A percentile compares a stretch with the other conserved stretches of the same genome.
Evolutionary conservation across 257 asterid genomes (phyloP).

Genomic region (Striga asiatica): DNA sequence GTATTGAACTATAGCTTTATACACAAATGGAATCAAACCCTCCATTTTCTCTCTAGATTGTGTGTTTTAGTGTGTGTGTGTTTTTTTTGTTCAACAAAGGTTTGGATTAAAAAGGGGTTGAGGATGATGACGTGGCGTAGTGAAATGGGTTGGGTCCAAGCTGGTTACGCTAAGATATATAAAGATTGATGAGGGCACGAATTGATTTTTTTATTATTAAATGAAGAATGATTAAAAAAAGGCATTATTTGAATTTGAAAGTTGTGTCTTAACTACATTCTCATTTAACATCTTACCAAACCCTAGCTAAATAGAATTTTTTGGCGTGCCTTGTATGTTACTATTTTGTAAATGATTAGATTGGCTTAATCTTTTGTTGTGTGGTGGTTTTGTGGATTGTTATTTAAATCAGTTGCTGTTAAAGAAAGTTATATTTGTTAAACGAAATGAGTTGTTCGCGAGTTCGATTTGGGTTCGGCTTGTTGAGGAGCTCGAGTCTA

Average conservation of each 20-base stretch:
- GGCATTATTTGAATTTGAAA: conserved; percentile 28
- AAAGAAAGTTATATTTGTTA: no score
- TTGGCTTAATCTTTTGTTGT: not conserved
- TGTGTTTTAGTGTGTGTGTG: conserved; percentile 3
- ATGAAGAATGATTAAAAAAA: no score
- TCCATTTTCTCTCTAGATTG: conserved; percentile 38
- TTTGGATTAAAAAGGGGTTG: conserved; percentile 18
- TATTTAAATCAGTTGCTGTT: no score
- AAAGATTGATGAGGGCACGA: no score
- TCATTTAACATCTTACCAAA: conserved; percentile 48
- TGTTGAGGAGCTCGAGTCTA: no score
- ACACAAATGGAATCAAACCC: conserved; percentile 75
- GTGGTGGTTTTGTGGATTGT: not conserved
- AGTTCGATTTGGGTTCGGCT: no score
- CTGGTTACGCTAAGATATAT: conserved; percentile 43
- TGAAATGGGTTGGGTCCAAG: conserved; percentile 34
- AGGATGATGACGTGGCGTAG: conserved; percentile 47
- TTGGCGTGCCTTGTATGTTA: not conserved
- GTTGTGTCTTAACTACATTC: conserved; percentile 39
- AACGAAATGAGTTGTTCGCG: no score
- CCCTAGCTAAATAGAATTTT: conserved; percentile 18
- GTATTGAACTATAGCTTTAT: conserved; percentile 68
- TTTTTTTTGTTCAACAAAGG: conserved; percentile 4
- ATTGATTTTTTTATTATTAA: no score
- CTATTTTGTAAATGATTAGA: not conserved